Percentiles rank a stretch among this genome's conserved stretches.
These are phyloP conservation scores for Huiozyma sinensis DNA, from an alignment of 805 yeast species.

Conservation along the genomic window DNA sequence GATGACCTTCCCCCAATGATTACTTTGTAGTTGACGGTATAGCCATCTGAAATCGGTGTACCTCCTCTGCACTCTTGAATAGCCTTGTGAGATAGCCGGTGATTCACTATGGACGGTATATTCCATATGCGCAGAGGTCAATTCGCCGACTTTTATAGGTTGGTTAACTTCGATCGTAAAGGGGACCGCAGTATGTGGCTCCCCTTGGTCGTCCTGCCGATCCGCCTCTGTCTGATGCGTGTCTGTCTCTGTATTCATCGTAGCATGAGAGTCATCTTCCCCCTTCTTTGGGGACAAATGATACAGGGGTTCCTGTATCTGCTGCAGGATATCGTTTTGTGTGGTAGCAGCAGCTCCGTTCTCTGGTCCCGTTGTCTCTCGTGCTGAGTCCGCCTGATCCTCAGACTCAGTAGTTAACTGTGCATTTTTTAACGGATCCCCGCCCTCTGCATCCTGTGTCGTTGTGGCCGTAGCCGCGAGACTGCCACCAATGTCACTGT, in stretches of 20 bases:
- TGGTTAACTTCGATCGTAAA: conserved; percentile 73
- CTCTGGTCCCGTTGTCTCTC: conserved; percentile 8
- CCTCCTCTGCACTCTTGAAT: conserved; percentile 62
- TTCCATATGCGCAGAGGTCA: conserved; percentile 80
- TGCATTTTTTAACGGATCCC: conserved; percentile 27
- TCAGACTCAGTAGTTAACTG: conserved; percentile 24
- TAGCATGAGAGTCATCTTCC: neutral
- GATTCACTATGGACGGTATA: conserved; percentile 65
- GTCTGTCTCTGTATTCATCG: conserved; percentile 1
- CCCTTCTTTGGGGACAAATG: conserved; percentile 13
- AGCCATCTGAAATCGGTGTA: conserved; percentile 92
- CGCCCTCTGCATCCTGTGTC: conserved; percentile 1
- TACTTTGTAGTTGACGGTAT: conserved; percentile 73
- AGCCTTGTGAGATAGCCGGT: conserved; percentile 27
- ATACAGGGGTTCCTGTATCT: conserved; percentile 19
- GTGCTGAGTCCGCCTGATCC: conserved; percentile 8
- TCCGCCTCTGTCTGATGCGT: conserved; percentile 1
- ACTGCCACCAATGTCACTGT: no score
- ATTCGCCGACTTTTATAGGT: conserved; percentile 85
- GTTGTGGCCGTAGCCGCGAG: no score
- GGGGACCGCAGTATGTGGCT: conserved; percentile 4
- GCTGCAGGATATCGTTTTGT: conserved; percentile 10
- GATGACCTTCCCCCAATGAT: conserved; percentile 80
- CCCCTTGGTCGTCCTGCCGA: conserved; percentile 1
- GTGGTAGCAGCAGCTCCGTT: conserved; percentile 17